Evolutionary conservation across 768 basidiomycete genomes (phyloP), one percentile per base, ranked within the genome.

Genomic region (Suillus subalutaceus): DNA sequence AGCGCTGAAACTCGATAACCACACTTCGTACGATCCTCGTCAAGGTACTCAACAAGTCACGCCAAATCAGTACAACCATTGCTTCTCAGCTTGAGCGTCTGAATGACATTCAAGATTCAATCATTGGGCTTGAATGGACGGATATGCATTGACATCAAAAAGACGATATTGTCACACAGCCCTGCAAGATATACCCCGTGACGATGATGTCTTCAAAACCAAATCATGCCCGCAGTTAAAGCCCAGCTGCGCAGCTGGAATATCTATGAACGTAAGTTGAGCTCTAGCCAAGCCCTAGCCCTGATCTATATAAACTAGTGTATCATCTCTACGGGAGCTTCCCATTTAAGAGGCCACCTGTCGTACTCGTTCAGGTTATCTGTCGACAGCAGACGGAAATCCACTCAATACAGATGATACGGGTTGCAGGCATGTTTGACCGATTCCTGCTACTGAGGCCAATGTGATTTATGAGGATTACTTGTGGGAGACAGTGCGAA

Each of bases 291-390:
- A 37, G 48, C 26, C n/a, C n/a, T n/a, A n/a, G n/a, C n/a, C 18
- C 18, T 10, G 6, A 32, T 53, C 30, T 30, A 16, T 32, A 32
- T 10, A 32, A 44, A 8, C 13, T 15, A 38, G 64, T 62, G 90
- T 23, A 90, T 85, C 23, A 82, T 77, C 73, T 91, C 89, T 1
- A 87, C 81, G 0, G 88, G 86, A 3, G 84, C 83, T 26, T 86
- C 88, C 87, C 87, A 90, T 0, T 89, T 88, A 16, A 83, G 75
- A 46, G 81, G 66, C 16, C 88, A 88, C 68, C 86, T 84, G 5
- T 87, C 77, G 7, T 81, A 73, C 67, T 79, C 87, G 64, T 1
- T 89, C 90, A 5, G 26, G 23, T 26, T 26, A 52, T 26, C 20
- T 10, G 75, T 75, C 35, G 72, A 69, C 38, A 90, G 77, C 23